phyloP scores from a whole-genome alignment of 2,329 filamentous ascomycete species.

The Monosporascus cannonballus region DNA sequence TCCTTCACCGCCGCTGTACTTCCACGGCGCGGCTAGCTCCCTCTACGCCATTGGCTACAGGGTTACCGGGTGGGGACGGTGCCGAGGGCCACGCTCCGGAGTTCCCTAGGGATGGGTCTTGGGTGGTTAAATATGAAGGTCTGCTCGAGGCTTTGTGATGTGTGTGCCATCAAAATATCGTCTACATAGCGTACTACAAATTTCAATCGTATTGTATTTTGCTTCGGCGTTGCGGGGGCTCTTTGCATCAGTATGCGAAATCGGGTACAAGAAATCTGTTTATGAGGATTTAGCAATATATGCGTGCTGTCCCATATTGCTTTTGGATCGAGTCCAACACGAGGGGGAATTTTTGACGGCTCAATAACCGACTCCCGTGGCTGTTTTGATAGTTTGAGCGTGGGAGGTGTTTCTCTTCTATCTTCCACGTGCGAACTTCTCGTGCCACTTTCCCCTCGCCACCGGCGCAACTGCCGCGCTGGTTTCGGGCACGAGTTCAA shows the following conservation, averaged over 20 bases:
- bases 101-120: neutral
- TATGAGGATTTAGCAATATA: too few species aligned
- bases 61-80: neutral
- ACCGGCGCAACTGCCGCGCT: slow-evolving; percentile 23
- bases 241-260: too few species aligned
- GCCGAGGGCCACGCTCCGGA: neutral
- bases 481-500: slow-evolving; percentile 48
- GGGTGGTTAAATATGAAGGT: neutral
- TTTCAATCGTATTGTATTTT: too few species aligned
- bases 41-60: neutral
- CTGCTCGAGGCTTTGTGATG: neutral
- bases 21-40: neutral
- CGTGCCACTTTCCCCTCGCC: slow-evolving; percentile 52
- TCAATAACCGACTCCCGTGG: too few species aligned
- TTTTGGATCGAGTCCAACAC: too few species aligned
- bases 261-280: too few species aligned
- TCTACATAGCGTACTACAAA: too few species aligned
- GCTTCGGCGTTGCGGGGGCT: too few species aligned
- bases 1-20: neutral
- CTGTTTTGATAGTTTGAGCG: too few species aligned
- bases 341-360: too few species aligned
- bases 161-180: neutral
- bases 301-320: too few species aligned
- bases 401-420: slow-evolving; percentile 16
- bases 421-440: slow-evolving; percentile 46